Conservation (phyloP, 192 early-diverging fungal genomes). For the Umbelopsis ramanniana region DNA sequence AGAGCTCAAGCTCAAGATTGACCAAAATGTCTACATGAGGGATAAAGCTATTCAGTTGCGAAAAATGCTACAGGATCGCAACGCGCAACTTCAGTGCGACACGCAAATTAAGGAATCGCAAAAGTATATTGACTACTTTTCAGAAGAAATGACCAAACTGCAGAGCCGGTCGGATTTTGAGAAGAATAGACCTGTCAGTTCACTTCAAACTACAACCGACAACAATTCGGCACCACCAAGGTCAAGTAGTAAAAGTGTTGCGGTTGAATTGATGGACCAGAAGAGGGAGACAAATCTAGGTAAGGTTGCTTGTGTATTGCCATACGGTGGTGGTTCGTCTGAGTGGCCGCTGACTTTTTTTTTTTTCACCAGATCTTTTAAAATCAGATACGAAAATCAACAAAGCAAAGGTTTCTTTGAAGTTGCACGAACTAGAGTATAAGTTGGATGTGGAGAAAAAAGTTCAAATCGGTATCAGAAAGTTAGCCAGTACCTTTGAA, state of each 20-base stretch:
- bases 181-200: neutral
- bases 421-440: constrained; percentile 81
- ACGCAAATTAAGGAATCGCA: constrained; percentile 66
- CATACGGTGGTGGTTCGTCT: neutral
- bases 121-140: constrained; percentile 70
- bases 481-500: constrained; percentile 31
- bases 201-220: neutral
- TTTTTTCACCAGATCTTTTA: constrained; percentile 52
- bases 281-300: constrained; percentile 28
- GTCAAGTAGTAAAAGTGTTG: neutral
- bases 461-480: constrained; percentile 76
- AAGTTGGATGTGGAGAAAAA: constrained; percentile 95
- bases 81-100: constrained; percentile 80
- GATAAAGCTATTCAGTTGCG: constrained; percentile 61
- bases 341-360: neutral
- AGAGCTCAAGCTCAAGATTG: constrained; percentile 49
- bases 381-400: constrained; percentile 68
- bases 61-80: constrained; percentile 58
- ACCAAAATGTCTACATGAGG: constrained; percentile 41
- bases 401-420: constrained; percentile 70
- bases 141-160: constrained; percentile 65
- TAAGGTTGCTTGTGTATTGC: neutral
- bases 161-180: constrained; percentile 28
- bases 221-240: neutral
- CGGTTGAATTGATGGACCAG: neutral